Evolutionary conservation across 371 early-diverging fungal genomes (phyloP).

Genomic region (Mucor sp.): DNA sequence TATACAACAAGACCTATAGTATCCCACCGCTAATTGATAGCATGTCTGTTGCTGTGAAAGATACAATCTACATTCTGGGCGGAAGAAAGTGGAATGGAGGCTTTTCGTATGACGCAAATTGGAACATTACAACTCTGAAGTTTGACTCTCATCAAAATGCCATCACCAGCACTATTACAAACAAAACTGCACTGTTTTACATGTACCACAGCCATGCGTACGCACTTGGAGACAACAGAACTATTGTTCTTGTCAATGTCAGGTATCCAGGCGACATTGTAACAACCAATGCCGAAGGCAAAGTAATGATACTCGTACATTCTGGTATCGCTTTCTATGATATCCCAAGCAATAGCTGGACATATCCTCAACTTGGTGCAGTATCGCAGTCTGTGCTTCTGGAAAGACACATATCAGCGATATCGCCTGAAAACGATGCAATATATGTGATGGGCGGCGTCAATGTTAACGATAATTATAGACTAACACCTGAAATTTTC

Average conservation of each 20-base stretch:
- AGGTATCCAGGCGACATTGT: neutral
- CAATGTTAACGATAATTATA: too few relatives aligned
- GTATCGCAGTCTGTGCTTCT: neutral
- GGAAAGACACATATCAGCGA: neutral
- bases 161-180: too few relatives aligned
- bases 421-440: conserved; percentile 1
- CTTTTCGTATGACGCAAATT: too few relatives aligned
- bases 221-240: neutral
- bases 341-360: neutral
- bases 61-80: neutral
- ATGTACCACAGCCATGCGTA: neutral
- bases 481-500: neutral
- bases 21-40: neutral
- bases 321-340: neutral
- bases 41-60: neutral
- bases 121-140: too few relatives aligned
- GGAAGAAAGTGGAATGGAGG: too few relatives aligned
- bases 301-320: neutral
- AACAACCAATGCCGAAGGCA: neutral
- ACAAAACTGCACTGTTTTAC: too few relatives aligned
- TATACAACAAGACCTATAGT: neutral
- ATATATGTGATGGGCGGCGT: neutral
- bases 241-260: neutral
- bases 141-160: too few relatives aligned
- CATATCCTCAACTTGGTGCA: neutral